phyloP scores from a whole-genome alignment of 192 early-diverging fungal genomes.

The Dissophora globulifera region DNA sequence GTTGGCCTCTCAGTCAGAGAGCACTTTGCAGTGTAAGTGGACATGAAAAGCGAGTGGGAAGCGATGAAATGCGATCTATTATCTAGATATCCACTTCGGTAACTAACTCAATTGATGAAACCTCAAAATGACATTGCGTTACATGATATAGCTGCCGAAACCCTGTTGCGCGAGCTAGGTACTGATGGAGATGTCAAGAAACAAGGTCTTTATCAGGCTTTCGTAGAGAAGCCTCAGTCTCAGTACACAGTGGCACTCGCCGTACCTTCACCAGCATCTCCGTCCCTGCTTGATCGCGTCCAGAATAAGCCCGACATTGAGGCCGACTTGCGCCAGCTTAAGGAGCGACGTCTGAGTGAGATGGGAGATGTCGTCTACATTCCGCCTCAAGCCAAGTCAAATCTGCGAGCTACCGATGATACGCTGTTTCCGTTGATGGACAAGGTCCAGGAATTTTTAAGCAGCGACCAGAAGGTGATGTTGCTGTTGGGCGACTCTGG shows the following conservation, averaged over 20 bases:
- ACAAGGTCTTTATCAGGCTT: background rate
- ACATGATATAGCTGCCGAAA: background rate
- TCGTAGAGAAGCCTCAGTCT: background rate
- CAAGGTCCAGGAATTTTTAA: conserved; percentile 19
- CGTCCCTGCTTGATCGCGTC: conserved; percentile 5
- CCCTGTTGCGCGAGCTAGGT: background rate
- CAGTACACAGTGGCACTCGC: background rate
- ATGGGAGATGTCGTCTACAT: conserved; percentile 7
- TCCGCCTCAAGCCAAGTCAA: conserved; percentile 23
- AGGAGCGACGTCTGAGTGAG: background rate
- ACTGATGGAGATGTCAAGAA: background rate
- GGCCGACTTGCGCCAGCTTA: background rate
- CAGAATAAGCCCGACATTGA: conserved; percentile 3
- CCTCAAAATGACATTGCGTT: background rate
- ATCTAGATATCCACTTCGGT: background rate
- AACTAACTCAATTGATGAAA: no score
- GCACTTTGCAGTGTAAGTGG: background rate
- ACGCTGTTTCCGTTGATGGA: conserved; percentile 4
- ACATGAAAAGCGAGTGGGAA: background rate
- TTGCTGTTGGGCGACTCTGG: conserved; percentile 28
- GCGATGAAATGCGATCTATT: background rate
- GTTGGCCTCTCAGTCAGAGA: background rate
- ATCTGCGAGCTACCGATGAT: background rate
- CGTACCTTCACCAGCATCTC: background rate
- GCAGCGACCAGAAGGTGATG: conserved; percentile 13